A percentile compares a stretch with the other conserved stretches of the same genome.
phyloP scores from a whole-genome alignment of 345 rosid genomes.

The Lepidium aucheri region DNA sequence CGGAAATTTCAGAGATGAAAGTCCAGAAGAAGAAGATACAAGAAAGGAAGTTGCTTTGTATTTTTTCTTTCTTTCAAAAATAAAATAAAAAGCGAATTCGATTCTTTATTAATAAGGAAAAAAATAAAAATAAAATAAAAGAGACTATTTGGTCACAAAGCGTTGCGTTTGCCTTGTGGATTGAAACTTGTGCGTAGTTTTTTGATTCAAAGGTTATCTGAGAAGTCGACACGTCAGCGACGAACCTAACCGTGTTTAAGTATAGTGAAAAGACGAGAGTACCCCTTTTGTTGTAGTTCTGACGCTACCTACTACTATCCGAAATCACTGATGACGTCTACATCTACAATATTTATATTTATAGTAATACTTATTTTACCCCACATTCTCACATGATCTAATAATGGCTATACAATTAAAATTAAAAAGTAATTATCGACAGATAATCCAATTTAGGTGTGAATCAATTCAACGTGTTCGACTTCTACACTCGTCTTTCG shows the following conservation, averaged over 20 bases:
- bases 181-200: slow-evolving; percentile 3
- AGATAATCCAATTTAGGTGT: neutral
- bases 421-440: neutral
- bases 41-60: slow-evolving; percentile 24
- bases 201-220: slow-evolving; percentile 15
- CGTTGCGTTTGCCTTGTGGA: slow-evolving; percentile 30
- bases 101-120: neutral
- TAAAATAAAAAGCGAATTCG: slow-evolving; percentile 1
- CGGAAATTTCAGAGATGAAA: slow-evolving; percentile 8
- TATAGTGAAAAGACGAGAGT: neutral
- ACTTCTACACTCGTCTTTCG: slow-evolving; percentile 8
- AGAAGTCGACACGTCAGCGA: slow-evolving; percentile 24
- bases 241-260: slow-evolving; percentile 26
- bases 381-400: slow-evolving; percentile 25
- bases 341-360: neutral
- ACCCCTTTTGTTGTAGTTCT: slow-evolving; percentile 4
- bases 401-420: neutral
- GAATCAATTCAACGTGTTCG: neutral
- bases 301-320: slow-evolving; percentile 7
- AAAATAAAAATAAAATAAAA: neutral
- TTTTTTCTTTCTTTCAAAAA: neutral
- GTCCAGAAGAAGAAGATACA: neutral
- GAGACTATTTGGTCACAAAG: slow-evolving; percentile 29
- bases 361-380: neutral
- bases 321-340: neutral